phyloP scores from a whole-genome alignment of 2,329 filamentous ascomycete species.

The Fusarium sp. region DNA sequence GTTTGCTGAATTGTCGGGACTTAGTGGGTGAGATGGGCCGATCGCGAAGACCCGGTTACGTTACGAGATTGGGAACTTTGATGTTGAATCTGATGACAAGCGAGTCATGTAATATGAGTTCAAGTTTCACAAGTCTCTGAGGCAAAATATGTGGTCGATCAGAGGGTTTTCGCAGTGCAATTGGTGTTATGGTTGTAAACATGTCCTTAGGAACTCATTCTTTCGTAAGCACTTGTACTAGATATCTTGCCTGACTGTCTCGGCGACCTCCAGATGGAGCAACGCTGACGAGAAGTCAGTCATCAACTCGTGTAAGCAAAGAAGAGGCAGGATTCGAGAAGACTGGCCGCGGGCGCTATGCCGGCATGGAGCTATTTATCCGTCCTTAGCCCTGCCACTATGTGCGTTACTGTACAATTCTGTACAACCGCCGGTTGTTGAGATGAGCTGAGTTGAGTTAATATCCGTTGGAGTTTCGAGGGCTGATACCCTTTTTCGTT shows the following conservation, averaged over 20 bases:
- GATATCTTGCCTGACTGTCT: background rate
- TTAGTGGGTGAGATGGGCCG: constrained; percentile 25
- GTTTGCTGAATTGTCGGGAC: constrained; percentile 17
- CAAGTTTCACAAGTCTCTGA: background rate
- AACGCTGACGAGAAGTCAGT: constrained; percentile 13
- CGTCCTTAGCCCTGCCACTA: constrained; percentile 16
- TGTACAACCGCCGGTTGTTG: background rate
- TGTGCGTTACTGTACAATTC: background rate
- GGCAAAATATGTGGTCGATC: background rate
- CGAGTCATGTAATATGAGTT: constrained; percentile 28
- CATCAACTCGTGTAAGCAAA: constrained; percentile 4
- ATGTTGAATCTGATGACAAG: constrained; percentile 25
- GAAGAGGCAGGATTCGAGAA: background rate
- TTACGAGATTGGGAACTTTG: constrained; percentile 23
- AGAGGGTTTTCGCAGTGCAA: background rate
- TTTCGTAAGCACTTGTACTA: constrained; percentile 19
- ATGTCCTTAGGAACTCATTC: background rate
- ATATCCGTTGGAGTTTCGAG: constrained; percentile 2
- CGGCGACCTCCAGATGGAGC: constrained; percentile 13
- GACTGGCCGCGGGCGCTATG: constrained; percentile 2
- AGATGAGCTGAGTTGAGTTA: background rate
- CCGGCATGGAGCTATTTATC: constrained; percentile 28
- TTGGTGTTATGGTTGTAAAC: background rate
- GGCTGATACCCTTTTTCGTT: constrained; percentile 2
- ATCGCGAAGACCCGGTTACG: constrained; percentile 28